Evolutionary conservation across 2,329 filamentous ascomycete genomes (phyloP).

Genomic region (Dichotomopilus funicola): DNA sequence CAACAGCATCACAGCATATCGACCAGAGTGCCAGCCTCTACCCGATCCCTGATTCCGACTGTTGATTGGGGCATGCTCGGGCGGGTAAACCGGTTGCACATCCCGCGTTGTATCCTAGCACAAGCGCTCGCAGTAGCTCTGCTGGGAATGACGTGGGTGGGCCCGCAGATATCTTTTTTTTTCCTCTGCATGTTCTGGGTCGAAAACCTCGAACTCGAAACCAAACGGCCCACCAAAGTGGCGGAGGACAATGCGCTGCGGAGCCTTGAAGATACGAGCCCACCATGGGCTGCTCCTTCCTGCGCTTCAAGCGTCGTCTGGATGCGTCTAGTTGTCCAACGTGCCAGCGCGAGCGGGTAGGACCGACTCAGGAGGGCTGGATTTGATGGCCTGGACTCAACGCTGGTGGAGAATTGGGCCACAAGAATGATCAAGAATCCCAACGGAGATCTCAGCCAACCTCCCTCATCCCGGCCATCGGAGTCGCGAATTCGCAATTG

Average conservation of each 20-base stretch:
- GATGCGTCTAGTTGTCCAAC: not conserved
- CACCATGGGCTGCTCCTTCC: too few relatives aligned
- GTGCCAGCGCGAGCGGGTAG: not conserved
- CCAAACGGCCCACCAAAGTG: slow-evolving; percentile 11
- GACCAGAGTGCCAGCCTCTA: not conserved
- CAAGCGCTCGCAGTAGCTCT: not conserved
- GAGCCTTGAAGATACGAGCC: slow-evolving; percentile 1
- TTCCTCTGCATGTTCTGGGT: not conserved
- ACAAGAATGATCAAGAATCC: not conserved
- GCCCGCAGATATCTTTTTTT: slow-evolving; percentile 5
- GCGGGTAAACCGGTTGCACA: slow-evolving; percentile 4
- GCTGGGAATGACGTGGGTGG: slow-evolving; percentile 8
- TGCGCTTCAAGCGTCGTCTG: too few relatives aligned
- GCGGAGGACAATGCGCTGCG: slow-evolving; percentile 5
- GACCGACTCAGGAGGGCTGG: not conserved
- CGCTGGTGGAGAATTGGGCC: not conserved
- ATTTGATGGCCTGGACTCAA: not conserved
- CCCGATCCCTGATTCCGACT: not conserved
- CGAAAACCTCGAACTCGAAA: slow-evolving; percentile 11
- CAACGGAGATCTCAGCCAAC: slow-evolving; percentile 1
- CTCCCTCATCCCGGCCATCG: slow-evolving; percentile 1
- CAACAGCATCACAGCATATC: too few relatives aligned
- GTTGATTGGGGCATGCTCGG: not conserved
- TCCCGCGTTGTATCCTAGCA: not conserved
- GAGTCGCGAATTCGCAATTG: not conserved